These are phyloP conservation scores for Ceratocystis ficicola DNA, from an alignment of 2,329 filamentous ascomycete genomes.

Conservation along the genomic window DNA sequence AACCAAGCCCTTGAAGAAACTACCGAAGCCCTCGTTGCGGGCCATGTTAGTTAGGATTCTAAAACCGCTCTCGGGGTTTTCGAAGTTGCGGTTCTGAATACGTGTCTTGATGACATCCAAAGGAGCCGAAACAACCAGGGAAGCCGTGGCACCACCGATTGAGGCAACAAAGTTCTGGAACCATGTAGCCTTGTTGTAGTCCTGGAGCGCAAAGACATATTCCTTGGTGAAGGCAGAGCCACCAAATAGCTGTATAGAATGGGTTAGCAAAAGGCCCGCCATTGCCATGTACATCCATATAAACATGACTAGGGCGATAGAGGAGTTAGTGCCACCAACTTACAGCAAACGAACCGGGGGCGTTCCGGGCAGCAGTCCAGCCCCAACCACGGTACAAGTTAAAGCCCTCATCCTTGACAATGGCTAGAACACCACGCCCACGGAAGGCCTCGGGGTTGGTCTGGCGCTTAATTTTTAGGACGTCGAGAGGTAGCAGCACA, in stretches of 20 bases:
- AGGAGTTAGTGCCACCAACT: slow-evolving; percentile 29
- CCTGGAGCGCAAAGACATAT: slow-evolving; percentile 75
- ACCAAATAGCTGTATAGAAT: slow-evolving; percentile 63
- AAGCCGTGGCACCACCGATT: slow-evolving; percentile 85
- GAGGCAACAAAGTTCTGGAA: slow-evolving; percentile 95
- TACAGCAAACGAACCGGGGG: slow-evolving; percentile 91
- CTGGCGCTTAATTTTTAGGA: slow-evolving; percentile 98
- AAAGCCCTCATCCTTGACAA: slow-evolving; percentile 87
- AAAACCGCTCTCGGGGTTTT: slow-evolving; percentile 91
- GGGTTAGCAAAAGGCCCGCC: neutral
- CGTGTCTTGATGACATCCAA: slow-evolving; percentile 97
- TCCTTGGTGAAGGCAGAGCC: slow-evolving; percentile 96
- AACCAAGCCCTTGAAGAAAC: slow-evolving; percentile 95
- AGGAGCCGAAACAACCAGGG: slow-evolving; percentile 89
- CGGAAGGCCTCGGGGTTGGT: slow-evolving; percentile 98
- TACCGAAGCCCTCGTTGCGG: slow-evolving; percentile 68
- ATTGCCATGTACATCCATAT: neutral
- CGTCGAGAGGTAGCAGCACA: slow-evolving; percentile 83
- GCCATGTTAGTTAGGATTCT: slow-evolving; percentile 87
- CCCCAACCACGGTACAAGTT: slow-evolving; percentile 91
- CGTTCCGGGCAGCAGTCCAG: slow-evolving; percentile 95
- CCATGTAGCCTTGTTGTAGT: slow-evolving; percentile 95
- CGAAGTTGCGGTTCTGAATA: slow-evolving; percentile 97
- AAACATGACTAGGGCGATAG: no score
- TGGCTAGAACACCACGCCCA: slow-evolving; percentile 78